phyloP scores from a whole-genome alignment of 129 eudicot species.

The Flaveria trinervia region DNA sequence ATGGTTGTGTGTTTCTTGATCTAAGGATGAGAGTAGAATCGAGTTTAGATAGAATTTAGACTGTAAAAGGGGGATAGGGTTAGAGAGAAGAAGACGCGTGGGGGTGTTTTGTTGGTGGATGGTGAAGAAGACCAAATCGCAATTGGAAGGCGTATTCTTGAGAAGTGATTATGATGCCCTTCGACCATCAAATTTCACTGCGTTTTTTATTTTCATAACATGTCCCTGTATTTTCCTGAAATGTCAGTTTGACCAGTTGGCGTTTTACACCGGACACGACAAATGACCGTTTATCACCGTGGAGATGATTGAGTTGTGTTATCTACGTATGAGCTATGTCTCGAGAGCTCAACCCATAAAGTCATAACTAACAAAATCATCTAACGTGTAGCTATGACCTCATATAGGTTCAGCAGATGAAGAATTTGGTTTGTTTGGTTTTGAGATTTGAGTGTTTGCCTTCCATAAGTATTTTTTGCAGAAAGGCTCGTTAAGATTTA shows the following conservation, averaged over 20 bases:
- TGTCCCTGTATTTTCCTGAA: not conserved
- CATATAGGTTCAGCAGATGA: no score
- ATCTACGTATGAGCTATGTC: no score
- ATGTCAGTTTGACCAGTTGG: not conserved
- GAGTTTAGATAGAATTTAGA: conserved; percentile 21
- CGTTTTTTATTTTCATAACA: not conserved
- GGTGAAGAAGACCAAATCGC: conserved; percentile 19
- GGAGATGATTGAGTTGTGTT: no score
- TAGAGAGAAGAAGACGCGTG: conserved; percentile 33
- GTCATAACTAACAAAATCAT: no score
- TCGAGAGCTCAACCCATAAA: no score
- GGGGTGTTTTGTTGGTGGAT: conserved; percentile 28
- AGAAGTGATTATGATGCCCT: conserved; percentile 11
- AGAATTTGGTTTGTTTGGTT: no score
- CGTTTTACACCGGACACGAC: no score
- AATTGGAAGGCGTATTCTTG: conserved; percentile 30
- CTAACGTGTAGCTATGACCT: no score
- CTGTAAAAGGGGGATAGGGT: conserved; percentile 31
- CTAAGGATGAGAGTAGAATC: conserved; percentile 22
- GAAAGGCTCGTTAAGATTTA: no score
- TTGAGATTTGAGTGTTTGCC: no score
- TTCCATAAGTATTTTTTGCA: no score
- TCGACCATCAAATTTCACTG: not conserved
- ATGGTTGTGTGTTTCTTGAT: conserved; percentile 8
- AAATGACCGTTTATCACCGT: no score